Conservation (phyloP, 2,329 filamentous ascomycete genomes). For the Metarhizium anisopliae region DNA sequence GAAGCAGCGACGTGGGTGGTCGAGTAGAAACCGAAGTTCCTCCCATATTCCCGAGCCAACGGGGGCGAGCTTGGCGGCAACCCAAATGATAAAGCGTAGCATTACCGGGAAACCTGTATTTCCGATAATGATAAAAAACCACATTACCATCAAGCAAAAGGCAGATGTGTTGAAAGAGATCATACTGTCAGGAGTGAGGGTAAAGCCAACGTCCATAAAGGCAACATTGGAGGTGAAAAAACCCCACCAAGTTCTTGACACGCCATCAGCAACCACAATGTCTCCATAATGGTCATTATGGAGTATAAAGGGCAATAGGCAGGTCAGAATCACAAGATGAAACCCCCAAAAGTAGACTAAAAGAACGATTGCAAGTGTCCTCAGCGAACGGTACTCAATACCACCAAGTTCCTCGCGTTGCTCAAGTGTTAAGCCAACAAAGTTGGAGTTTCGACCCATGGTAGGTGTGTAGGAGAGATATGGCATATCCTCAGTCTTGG, state of each 20-base stretch:
- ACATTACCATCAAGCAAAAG: slow-evolving; percentile 66
- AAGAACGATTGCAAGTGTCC: slow-evolving; percentile 73
- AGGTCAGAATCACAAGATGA: slow-evolving; percentile 65
- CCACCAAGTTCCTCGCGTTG: slow-evolving; percentile 92
- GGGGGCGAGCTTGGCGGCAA: slow-evolving; percentile 58
- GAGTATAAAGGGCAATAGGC: slow-evolving; percentile 73
- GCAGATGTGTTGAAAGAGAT: slow-evolving; percentile 71
- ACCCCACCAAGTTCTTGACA: slow-evolving; percentile 77
- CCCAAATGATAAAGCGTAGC: slow-evolving; percentile 89
- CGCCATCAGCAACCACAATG: slow-evolving; percentile 51
- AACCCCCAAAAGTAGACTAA: slow-evolving; percentile 77
- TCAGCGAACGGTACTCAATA: slow-evolving; percentile 89
- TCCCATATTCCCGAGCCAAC: slow-evolving; percentile 68
- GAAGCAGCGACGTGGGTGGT: slow-evolving; percentile 93
- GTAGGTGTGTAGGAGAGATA: slow-evolving; percentile 95
- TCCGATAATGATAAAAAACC: slow-evolving; percentile 85
- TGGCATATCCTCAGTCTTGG: slow-evolving; percentile 56
- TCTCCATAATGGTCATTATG: slow-evolving; percentile 51
- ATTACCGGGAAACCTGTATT: slow-evolving; percentile 95
- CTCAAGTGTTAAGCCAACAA: slow-evolving; percentile 78
- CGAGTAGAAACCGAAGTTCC: slow-evolving; percentile 80
- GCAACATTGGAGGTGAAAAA: slow-evolving; percentile 82
- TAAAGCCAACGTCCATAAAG: slow-evolving; percentile 94
- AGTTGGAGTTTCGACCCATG: slow-evolving; percentile 85
- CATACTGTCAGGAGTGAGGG: slow-evolving; percentile 91